phyloP scores from a whole-genome alignment of 331 rosid species.

The Cydonia oblonga region DNA sequence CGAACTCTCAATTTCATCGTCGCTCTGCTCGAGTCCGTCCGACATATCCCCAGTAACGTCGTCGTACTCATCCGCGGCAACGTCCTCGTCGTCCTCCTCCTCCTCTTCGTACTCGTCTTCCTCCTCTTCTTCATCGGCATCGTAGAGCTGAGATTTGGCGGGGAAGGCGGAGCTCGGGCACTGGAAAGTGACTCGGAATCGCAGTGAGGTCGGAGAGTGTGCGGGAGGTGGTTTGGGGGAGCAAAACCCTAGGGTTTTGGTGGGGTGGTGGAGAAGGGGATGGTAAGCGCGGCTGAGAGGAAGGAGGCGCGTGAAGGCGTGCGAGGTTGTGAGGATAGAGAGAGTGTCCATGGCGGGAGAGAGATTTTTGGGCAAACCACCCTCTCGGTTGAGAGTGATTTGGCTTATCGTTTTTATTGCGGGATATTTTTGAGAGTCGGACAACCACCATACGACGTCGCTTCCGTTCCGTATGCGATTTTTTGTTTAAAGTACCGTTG shows the following conservation, averaged over 20 bases:
- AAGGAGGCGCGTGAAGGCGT: slow-evolving; percentile 5
- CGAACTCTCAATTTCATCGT: slow-evolving; percentile 35
- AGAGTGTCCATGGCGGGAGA: slow-evolving; percentile 80
- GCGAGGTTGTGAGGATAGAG: slow-evolving; percentile 18
- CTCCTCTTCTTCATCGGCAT: slow-evolving; percentile 34
- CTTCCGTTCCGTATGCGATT: neutral
- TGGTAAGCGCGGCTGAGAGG: neutral
- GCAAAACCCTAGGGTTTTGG: slow-evolving; percentile 23
- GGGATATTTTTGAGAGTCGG: neutral
- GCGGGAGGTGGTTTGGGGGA: slow-evolving; percentile 13
- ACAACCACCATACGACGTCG: neutral
- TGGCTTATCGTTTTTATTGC: neutral
- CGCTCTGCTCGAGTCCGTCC: slow-evolving; percentile 40
- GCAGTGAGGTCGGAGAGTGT: slow-evolving; percentile 10
- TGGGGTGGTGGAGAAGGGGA: slow-evolving; percentile 16
- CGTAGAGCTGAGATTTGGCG: slow-evolving; percentile 31
- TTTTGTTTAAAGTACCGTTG: neutral
- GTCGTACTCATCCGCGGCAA: slow-evolving; percentile 75
- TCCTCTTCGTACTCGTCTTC: slow-evolving; percentile 35
- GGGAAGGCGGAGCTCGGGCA: slow-evolving; percentile 38
- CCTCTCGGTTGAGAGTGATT: too few relatives aligned
- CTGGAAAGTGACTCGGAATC: slow-evolving; percentile 32
- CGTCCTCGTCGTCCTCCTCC: slow-evolving; percentile 29
- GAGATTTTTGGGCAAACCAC: slow-evolving; percentile 14
- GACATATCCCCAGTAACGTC: slow-evolving; percentile 29